These are phyloP conservation scores for Saccharomycopsis sp. DNA, from an alignment of 805 yeast species.

Conservation along the genomic window DNA sequence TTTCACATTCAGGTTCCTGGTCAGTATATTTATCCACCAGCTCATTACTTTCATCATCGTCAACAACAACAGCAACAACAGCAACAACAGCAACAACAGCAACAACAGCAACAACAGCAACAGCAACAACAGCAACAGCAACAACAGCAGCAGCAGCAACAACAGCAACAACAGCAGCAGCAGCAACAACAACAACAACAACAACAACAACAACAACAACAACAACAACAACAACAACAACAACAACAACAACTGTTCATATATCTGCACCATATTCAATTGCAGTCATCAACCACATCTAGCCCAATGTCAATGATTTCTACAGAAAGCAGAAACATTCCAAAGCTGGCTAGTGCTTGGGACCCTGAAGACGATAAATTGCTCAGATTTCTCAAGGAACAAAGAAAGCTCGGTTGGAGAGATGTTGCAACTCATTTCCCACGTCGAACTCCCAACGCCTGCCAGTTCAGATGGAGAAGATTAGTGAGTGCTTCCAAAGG, in stretches of 20 bases:
- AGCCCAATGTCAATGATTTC: background rate
- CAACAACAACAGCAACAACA: conserved; percentile 2
- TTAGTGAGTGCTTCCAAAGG: conserved; percentile 16
- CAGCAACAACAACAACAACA: background rate
- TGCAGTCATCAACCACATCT: background rate
- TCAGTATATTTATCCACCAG: background rate
- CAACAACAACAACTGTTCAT: conserved; percentile 1
- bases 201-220: background rate
- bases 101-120: background rate
- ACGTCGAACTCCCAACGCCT: conserved; percentile 48
- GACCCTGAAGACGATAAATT: conserved; percentile 39
- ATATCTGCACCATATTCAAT: background rate
- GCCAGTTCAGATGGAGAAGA: conserved; percentile 52
- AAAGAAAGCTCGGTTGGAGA: conserved; percentile 48
- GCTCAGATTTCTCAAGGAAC: conserved; percentile 41
- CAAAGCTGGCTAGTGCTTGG: conserved; percentile 34
- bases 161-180: background rate
- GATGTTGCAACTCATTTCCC: conserved; percentile 45
- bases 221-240: background rate
- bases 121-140: conserved; percentile 2
- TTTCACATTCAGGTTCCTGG: background rate
- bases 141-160: background rate
- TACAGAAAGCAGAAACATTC: background rate
- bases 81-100: conserved; percentile 1
- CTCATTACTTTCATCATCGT: background rate